phyloP scores from a whole-genome alignment of 345 rosid genomes.

The Dimocarpus longan region DNA sequence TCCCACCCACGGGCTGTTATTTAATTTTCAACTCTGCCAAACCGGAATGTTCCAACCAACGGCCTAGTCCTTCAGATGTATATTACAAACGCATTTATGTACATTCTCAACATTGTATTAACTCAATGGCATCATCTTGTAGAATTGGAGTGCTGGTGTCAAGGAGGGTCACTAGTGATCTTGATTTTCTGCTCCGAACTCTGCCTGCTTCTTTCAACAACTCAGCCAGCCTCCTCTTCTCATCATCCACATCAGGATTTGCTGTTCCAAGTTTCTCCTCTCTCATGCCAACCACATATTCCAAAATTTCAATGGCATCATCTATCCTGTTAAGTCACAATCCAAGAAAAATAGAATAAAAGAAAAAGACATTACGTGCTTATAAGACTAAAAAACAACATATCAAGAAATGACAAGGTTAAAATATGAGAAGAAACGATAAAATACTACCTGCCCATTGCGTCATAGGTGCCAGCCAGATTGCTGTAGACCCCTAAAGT shows the following conservation, averaged over 20 bases:
- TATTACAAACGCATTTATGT: conserved; percentile 26
- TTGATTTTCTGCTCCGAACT: conserved; percentile 70
- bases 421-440: not conserved
- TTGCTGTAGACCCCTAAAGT: conserved; percentile 91
- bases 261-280: conserved; percentile 98
- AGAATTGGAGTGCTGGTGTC: conserved; percentile 43
- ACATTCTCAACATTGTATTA: conserved; percentile 29
- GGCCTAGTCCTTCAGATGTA: conserved; percentile 24
- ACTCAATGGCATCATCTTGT: conserved; percentile 37
- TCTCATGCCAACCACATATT: conserved; percentile 81
- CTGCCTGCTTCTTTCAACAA: conserved; percentile 90
- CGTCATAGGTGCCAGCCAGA: conserved; percentile 96
- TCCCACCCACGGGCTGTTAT: conserved; percentile 7
- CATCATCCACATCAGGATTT: conserved; percentile 85
- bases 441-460: conserved; percentile 83
- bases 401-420: not conserved
- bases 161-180: conserved; percentile 69
- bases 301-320: conserved; percentile 90
- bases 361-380: not conserved
- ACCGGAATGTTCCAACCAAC: conserved; percentile 23
- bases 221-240: conserved; percentile 70
- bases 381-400: not conserved
- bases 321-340: conserved; percentile 53
- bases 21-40: conserved; percentile 20
- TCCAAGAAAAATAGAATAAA: not conserved